These are phyloP conservation scores for Mrakiaceae sp. DNA, from an alignment of 1,284 basidiomycete species.

Conservation along the genomic window DNA sequence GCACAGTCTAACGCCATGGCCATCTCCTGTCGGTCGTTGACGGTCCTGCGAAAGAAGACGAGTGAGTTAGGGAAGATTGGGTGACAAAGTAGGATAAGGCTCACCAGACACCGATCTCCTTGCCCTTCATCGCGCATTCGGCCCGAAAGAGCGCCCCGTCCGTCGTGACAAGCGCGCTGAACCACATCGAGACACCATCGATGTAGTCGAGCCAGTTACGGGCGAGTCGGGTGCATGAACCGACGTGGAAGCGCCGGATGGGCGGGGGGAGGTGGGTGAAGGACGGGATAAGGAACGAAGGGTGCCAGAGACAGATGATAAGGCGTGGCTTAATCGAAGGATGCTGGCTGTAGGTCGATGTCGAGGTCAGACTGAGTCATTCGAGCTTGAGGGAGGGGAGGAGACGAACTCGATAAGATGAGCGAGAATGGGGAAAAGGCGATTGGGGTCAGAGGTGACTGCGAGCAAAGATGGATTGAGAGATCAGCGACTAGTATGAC, in stretches of 20 bases:
- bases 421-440: constrained; percentile 80
- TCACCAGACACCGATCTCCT: constrained; percentile 80
- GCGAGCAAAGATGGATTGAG: too few relatives aligned
- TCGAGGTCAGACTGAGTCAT: too few relatives aligned
- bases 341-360: background rate
- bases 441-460: constrained; percentile 76
- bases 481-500: too few relatives aligned
- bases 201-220: constrained; percentile 68
- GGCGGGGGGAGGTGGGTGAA: constrained; percentile 59
- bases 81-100: background rate
- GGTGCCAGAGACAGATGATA: constrained; percentile 81
- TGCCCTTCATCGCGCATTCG: constrained; percentile 69
- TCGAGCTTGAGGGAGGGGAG: too few relatives aligned
- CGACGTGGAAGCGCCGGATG: constrained; percentile 79
- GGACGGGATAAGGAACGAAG: constrained; percentile 74
- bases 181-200: constrained; percentile 78
- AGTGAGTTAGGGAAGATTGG: background rate
- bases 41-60: constrained; percentile 1
- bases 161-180: constrained; percentile 54
- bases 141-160: constrained; percentile 60
- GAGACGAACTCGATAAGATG: constrained; percentile 45
- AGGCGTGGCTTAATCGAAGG: constrained; percentile 63
- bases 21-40: constrained; percentile 13
- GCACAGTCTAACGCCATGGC: constrained; percentile 6
- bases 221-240: constrained; percentile 39